Percentiles rank a stretch among this genome's conserved stretches.
Conservation (phyloP, 164 flowering plant genomes). For the Stephania japonica region DNA sequence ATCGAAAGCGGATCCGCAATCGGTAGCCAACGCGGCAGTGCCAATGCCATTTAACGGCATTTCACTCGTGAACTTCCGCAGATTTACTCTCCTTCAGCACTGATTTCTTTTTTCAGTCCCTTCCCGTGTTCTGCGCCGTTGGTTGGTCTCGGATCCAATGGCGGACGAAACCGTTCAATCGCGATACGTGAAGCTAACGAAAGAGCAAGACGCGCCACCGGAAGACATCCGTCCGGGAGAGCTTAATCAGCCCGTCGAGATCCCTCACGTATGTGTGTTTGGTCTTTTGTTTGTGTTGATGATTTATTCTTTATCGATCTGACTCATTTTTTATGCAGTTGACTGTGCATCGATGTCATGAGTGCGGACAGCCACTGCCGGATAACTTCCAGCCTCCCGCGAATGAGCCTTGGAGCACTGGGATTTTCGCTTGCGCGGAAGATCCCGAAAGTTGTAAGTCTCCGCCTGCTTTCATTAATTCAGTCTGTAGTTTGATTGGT, state of each 20-base stretch:
- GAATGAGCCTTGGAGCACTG: slow-evolving; percentile 86
- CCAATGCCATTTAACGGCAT: too few relatives aligned
- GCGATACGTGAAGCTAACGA: slow-evolving; percentile 53
- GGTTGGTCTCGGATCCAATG: slow-evolving; percentile 23
- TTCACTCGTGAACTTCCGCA: too few relatives aligned
- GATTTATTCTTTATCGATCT: not conserved
- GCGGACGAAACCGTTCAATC: slow-evolving; percentile 39
- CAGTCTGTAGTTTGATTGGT: too few relatives aligned
- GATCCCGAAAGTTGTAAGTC: slow-evolving; percentile 35
- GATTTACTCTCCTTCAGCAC: too few relatives aligned
- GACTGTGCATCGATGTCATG: slow-evolving; percentile 47
- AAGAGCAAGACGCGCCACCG: slow-evolving; percentile 40
- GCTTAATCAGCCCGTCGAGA: slow-evolving; percentile 65
- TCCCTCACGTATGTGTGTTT: slow-evolving; percentile 44
- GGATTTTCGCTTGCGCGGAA: slow-evolving; percentile 75
- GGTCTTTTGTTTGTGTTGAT: not conserved
- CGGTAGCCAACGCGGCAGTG: not conserved
- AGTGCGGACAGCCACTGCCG: slow-evolving; percentile 83
- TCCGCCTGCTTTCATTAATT: not conserved
- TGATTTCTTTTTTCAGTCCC: not conserved
- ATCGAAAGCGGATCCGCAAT: not conserved
- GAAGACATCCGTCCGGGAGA: slow-evolving; percentile 73
- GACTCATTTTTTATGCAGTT: slow-evolving; percentile 39
- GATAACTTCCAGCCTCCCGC: slow-evolving; percentile 70
- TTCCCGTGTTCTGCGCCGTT: not conserved